A percentile compares a stretch with the other conserved stretches of the same genome.
Conservation (phyloP, 2,329 filamentous ascomycete genomes). For the Colletotrichum melonis region DNA sequence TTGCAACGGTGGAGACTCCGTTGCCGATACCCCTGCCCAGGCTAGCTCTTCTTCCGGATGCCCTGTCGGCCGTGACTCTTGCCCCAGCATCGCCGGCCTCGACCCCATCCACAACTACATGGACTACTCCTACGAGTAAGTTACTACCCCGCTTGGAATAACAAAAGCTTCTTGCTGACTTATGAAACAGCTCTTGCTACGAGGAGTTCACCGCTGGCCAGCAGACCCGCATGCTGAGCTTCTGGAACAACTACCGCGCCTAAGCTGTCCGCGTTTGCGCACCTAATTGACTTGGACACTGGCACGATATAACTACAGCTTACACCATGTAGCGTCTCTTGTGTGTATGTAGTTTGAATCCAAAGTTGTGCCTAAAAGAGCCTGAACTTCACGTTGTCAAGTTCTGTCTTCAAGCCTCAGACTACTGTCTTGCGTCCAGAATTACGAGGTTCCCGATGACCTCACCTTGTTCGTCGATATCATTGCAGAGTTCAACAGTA, state of each 20-base stretch:
- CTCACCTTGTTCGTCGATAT: no score
- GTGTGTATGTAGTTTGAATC: neutral
- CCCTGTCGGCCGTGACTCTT: conserved; percentile 36
- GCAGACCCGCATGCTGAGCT: conserved; percentile 51
- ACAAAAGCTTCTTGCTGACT: conserved; percentile 38
- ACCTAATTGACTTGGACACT: neutral
- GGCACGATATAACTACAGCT: neutral
- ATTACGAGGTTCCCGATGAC: no score
- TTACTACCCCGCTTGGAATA: neutral
- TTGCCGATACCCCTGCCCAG: conserved; percentile 55
- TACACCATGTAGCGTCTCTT: neutral
- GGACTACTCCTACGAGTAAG: conserved; percentile 47
- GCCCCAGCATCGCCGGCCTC: conserved; percentile 36
- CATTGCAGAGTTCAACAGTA: no score
- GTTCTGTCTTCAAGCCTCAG: no score
- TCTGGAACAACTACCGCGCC: conserved; percentile 51
- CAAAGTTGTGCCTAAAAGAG: no score
- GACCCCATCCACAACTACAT: conserved; percentile 42
- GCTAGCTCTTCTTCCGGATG: conserved; percentile 40
- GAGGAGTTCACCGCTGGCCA: conserved; percentile 57
- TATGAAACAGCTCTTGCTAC: conserved; percentile 51
- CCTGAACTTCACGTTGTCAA: no score
- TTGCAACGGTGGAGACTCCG: conserved; percentile 50
- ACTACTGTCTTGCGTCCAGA: no score
- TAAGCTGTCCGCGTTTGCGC: neutral